Conservation (phyloP, 805 yeast genomes). For the Barnettozyma populi region DNA sequence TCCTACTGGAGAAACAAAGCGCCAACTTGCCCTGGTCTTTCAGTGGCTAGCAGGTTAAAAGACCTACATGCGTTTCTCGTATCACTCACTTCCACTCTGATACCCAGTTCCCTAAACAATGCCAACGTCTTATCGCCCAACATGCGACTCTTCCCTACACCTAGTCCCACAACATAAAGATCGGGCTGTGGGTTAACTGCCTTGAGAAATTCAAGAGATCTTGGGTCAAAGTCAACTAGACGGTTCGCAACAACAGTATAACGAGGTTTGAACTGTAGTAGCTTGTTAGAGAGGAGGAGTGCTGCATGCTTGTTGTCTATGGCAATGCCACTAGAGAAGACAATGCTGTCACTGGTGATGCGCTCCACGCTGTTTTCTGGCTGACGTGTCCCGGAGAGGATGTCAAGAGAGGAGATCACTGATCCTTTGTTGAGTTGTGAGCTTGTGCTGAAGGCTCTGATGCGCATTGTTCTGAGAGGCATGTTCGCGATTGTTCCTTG, state of each 20-base stretch:
- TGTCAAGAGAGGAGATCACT: constrained; percentile 36
- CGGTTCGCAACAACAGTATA: constrained; percentile 38
- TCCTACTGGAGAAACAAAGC: constrained; percentile 68
- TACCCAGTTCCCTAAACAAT: constrained; percentile 51
- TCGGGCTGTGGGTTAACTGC: constrained; percentile 74
- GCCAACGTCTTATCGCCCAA: constrained; percentile 50
- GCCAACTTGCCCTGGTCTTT: constrained; percentile 68
- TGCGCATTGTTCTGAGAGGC: background rate
- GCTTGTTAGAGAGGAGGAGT: constrained; percentile 50
- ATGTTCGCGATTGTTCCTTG: background rate
- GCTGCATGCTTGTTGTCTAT: constrained; percentile 44
- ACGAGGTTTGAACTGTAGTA: constrained; percentile 47
- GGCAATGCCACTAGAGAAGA: constrained; percentile 45
- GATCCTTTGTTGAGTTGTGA: constrained; percentile 9
- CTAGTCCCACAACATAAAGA: constrained; percentile 65
- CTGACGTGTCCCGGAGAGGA: constrained; percentile 36
- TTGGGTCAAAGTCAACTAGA: constrained; percentile 45
- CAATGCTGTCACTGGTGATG: constrained; percentile 50
- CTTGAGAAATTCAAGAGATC: constrained; percentile 43
- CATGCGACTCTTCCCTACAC: constrained; percentile 51
- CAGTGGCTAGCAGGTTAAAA: constrained; percentile 74
- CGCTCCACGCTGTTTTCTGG: constrained; percentile 49
- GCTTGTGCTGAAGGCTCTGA: constrained; percentile 4
- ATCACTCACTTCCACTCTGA: constrained; percentile 65
- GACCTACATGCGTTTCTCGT: constrained; percentile 62